phyloP scores from a whole-genome alignment of 768 basidiomycete genomes.

The Termitomyces sp. region DNA sequence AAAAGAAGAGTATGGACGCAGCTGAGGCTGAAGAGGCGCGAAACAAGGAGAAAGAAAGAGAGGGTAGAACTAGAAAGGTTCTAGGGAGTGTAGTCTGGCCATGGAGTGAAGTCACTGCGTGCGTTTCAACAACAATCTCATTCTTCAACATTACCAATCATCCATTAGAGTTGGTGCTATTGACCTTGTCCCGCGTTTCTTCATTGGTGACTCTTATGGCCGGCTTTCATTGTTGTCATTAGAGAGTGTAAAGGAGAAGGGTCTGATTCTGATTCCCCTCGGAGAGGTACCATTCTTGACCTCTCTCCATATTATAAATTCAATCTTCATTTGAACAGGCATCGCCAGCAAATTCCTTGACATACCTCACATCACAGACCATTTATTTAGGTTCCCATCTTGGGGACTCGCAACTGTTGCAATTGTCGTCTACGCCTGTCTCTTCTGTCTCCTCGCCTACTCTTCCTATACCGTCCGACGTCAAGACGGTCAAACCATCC shows the following conservation, averaged over 20 bases:
- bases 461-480: slow-evolving; percentile 46
- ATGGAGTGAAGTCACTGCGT: slow-evolving; percentile 73
- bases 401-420: slow-evolving; percentile 77
- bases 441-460: slow-evolving; percentile 38
- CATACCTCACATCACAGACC: slow-evolving; percentile 66
- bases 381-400: slow-evolving; percentile 80
- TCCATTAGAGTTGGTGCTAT: slow-evolving; percentile 42
- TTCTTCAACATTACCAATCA: neutral
- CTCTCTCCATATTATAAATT: neutral
- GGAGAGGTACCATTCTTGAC: slow-evolving; percentile 55
- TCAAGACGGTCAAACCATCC: slow-evolving; percentile 38
- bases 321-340: slow-evolving; percentile 37
- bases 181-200: slow-evolving; percentile 41
- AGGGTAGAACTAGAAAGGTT: slow-evolving; percentile 50
- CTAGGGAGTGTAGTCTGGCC: slow-evolving; percentile 66
- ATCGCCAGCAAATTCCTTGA: slow-evolving; percentile 67
- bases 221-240: slow-evolving; percentile 64
- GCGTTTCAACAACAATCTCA: slow-evolving; percentile 10
- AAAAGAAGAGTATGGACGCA: slow-evolving; percentile 42
- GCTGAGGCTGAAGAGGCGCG: slow-evolving; percentile 42
- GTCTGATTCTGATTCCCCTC: slow-evolving; percentile 56
- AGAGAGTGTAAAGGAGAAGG: slow-evolving; percentile 36
- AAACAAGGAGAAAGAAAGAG: slow-evolving; percentile 55
- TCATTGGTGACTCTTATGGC: slow-evolving; percentile 73
- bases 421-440: slow-evolving; percentile 48